Evolutionary conservation across 352 stramenopile species (phyloP).

Genomic region (Halophytophthora polymorphica): DNA sequence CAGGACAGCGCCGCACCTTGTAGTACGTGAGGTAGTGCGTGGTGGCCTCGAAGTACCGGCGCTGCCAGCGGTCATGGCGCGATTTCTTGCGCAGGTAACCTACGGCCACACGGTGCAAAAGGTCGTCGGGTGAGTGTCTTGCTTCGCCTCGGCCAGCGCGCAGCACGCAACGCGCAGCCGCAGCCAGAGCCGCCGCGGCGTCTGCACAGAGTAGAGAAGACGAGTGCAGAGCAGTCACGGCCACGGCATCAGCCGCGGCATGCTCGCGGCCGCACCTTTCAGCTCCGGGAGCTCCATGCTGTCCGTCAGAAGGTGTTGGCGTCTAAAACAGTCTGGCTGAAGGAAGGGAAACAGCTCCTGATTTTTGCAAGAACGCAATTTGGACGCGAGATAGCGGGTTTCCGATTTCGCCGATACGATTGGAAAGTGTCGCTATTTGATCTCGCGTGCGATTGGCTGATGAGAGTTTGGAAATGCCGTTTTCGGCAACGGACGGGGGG

Average conservation of each 20-base stretch:
- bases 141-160: too few relatives aligned
- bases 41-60: slow-evolving; percentile 97
- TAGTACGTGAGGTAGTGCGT: slow-evolving; percentile 98
- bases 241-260: too few relatives aligned
- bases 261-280: slow-evolving; percentile 47
- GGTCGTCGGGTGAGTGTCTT: background rate
- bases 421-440: too few relatives aligned
- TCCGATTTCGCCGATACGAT: too few relatives aligned
- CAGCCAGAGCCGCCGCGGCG: background rate
- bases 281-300: slow-evolving; percentile 76
- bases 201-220: background rate
- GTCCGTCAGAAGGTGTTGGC: slow-evolving; percentile 7
- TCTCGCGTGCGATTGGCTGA: too few relatives aligned
- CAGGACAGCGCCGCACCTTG: slow-evolving; percentile 71
- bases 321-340: background rate
- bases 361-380: too few relatives aligned
- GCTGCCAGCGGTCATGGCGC: slow-evolving; percentile 92
- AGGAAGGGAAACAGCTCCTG: slow-evolving; percentile 19
- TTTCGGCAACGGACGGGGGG: too few relatives aligned
- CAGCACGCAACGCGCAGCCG: too few relatives aligned
- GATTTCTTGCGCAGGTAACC: slow-evolving; percentile 93
- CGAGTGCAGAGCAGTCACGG: too few relatives aligned
- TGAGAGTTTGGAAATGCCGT: too few relatives aligned
- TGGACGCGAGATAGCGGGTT: too few relatives aligned
- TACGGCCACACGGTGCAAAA: slow-evolving; percentile 14